Evolutionary conservation across 2,329 filamentous ascomycete genomes (phyloP), one percentile per base, ranked within the genome.

Genomic region (Pseudogymnoascus sp.): DNA sequence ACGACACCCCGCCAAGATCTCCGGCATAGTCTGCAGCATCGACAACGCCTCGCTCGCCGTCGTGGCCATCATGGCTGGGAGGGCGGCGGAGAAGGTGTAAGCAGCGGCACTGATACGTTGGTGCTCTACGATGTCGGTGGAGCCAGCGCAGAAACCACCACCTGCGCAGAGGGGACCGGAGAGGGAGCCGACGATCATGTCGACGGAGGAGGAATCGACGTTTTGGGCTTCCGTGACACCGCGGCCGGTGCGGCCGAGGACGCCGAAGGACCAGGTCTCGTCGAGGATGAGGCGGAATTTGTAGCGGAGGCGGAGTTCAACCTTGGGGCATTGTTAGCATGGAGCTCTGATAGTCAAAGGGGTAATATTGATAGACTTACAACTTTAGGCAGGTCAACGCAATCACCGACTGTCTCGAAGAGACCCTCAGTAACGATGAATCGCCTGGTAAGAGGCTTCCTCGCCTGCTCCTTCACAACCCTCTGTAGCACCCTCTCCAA

Each of bases 241-340:
- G 61, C 92, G 88, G 18, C 95, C 96, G 25, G 91, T 96, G 66
- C 92, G 85, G 59, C 95, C 95, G 4, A 99, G 84, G 16, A 97
- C 90, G 65, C 93, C 96, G 74, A 97, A 99, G 0, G 93, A 97
- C 88, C 91, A 96, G 1, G 93, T 96, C 79, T 99, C 95, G 75
- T 99, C 95, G 38, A 99, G 86, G 68, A 97, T 96, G 63, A 99
- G 85, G 70, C 95, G 91, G 80, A 97, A 99, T 79, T 97, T 99
- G 84, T 97, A 97, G 75, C 89, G 90, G 69, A 93, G 87, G 77
- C 97, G 97, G 69, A 99, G 82, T 74, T 96, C 93, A 67, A 97
- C 82, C 88, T 91, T 68, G 3, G 14, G 59, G 16, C 11, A 6
- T 63, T 31, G 56, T 66, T 62, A 65, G 65, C 21, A 25, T 3